Evolutionary conservation across 768 basidiomycete species (phyloP).

Genomic region (Amylocystis lapponica): DNA sequence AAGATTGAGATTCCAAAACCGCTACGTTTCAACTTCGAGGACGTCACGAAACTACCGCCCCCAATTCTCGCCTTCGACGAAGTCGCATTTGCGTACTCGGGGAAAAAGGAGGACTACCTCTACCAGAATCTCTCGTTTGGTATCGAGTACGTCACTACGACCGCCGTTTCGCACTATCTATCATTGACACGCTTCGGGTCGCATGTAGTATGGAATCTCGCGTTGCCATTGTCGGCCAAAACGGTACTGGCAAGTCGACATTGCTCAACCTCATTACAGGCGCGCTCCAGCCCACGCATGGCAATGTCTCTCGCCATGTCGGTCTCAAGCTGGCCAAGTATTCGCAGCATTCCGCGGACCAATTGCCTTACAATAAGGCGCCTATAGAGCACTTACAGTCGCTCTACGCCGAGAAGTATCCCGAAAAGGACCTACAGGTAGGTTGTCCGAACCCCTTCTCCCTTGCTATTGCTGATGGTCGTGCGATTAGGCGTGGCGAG

Average conservation of each 20-base stretch:
- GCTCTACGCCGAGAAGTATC: constrained; percentile 76
- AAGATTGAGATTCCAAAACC: constrained; percentile 73
- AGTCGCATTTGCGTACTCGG: constrained; percentile 94
- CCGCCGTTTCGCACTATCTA: background rate
- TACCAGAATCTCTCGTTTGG: constrained; percentile 91
- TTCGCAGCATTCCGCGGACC: constrained; percentile 97
- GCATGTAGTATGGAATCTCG: constrained; percentile 80
- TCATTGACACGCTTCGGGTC: constrained; percentile 3
- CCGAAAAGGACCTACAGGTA: constrained; percentile 84
- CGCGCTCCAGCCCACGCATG: constrained; percentile 70
- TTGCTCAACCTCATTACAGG: constrained; percentile 88
- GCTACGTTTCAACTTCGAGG: constrained; percentile 94
- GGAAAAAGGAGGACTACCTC: constrained; percentile 80
- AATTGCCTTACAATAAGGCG: constrained; percentile 87
- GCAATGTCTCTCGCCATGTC: constrained; percentile 85
- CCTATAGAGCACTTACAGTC: constrained; percentile 93
- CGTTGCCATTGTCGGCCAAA: constrained; percentile 93
- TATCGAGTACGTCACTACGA: constrained; percentile 69
- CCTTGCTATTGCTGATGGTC: constrained; percentile 9
- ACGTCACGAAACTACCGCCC: constrained; percentile 87
- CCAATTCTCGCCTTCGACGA: constrained; percentile 95
- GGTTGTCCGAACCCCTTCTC: constrained; percentile 6
- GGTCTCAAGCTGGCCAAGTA: constrained; percentile 95
- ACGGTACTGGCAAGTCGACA: constrained; percentile 93
- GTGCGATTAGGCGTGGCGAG: constrained; percentile 72